Evolutionary conservation across 1,139 yeast genomes (phyloP).

Genomic region (Protomyces arabidopsidicola): DNA sequence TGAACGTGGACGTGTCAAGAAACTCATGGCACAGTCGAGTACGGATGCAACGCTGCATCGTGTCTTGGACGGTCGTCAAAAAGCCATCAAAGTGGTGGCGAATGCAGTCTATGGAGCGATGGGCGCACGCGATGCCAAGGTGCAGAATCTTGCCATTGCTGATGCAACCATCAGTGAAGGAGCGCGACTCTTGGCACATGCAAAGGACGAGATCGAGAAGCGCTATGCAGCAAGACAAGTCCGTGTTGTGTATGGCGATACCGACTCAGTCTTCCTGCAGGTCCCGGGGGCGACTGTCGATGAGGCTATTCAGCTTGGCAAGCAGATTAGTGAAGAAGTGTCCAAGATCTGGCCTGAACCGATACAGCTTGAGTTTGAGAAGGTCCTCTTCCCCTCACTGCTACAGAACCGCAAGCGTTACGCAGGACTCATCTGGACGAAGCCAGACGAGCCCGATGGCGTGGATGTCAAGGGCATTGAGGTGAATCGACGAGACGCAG

Average conservation of each 20-base stretch:
- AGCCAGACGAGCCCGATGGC: slow-evolving; percentile 5
- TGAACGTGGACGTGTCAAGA: slow-evolving; percentile 15
- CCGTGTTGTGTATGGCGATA: slow-evolving; percentile 23
- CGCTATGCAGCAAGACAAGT: slow-evolving; percentile 2
- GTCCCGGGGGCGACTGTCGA: slow-evolving; percentile 12
- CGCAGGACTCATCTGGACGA: slow-evolving; percentile 24
- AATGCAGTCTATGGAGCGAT: slow-evolving; percentile 25
- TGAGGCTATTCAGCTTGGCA: slow-evolving; percentile 19
- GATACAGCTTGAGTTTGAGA: slow-evolving; percentile 21
- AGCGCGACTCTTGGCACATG: slow-evolving; percentile 13
- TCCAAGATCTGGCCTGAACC: slow-evolving; percentile 23
- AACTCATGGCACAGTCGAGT: slow-evolving; percentile 1
- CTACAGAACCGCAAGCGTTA: slow-evolving; percentile 22
- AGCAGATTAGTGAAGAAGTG: slow-evolving; percentile 12
- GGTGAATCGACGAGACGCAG: slow-evolving; percentile 26
- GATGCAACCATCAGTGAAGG: slow-evolving; percentile 23
- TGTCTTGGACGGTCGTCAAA: slow-evolving; percentile 26
- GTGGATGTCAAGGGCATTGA: slow-evolving; percentile 26
- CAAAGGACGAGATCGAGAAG: slow-evolving; percentile 24
- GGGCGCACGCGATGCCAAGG: slow-evolving; percentile 14
- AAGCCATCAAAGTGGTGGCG: slow-evolving; percentile 24
- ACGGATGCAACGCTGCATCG: slow-evolving; percentile 9
- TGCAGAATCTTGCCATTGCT: slow-evolving; percentile 24
- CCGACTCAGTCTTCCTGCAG: slow-evolving; percentile 18
- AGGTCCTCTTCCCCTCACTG: slow-evolving; percentile 22